Base-by-base conservation (phyloP, 768 basidiomycete genomes). In the Fomitopsis serialis region DNA sequence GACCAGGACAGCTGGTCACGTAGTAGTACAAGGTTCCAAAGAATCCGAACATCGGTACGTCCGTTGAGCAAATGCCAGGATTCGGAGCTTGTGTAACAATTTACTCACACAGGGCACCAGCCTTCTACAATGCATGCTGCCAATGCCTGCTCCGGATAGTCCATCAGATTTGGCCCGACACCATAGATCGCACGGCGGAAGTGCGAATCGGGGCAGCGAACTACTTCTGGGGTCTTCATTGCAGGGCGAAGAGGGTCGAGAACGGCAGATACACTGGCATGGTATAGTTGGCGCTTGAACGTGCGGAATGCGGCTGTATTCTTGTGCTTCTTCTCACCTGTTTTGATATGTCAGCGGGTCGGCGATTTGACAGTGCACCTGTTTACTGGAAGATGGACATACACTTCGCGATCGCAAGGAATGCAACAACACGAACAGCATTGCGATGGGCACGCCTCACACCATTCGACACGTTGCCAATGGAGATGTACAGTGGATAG, bases 391-490 rank as follows among this genome's bases (percentile, higher is more conserved):
- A 19, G 6, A 19, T 3, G 15, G 21, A 52, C 60, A 27, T 52
- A 71, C 69, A 53, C 60, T 71, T 69, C 12, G 67, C 64, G 29
- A 71, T 68, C 2, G 65, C 51, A 1, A 70, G 54, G 48, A 70
- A 72, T 0, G 46, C 58, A 0, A 63, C 23, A 0, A 60, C 10
- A 0, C 52, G 42, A 1, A 67, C 45, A 0, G 56, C 60, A 29
- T 62, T 50, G 2, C 55, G 37, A 17, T 66, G 66, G 0, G 61
- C 63, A 17, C 64, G 40, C 0, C 58, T 53, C 0, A 66, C 58
- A 46, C 53, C 50, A 22, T 67, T 68, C 19, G 52, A 45, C 0
- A 64, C 23, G 22, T 60, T 59, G 1, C 68, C 63, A 4, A 60
- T 49, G 2, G 63, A 65, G 1, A 55, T 34, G 37, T 68, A 70